These are phyloP conservation scores for Gossypium trilobum DNA, from an alignment of 441 rosid species.

Conservation along the genomic window DNA sequence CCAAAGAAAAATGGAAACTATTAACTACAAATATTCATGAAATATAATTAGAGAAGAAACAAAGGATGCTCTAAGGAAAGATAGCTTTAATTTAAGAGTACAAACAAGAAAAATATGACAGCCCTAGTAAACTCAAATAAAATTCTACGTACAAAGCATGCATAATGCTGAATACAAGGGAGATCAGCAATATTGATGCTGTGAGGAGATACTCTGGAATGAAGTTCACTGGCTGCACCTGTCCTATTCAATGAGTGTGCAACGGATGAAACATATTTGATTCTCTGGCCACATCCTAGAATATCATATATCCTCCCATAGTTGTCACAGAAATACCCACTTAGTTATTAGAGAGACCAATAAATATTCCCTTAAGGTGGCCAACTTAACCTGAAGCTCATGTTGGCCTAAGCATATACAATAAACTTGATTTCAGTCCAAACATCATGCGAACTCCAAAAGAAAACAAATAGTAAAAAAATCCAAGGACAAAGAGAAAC, in stretches of 20 bases:
- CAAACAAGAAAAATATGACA: slow-evolving; percentile 2
- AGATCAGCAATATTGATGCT: background rate
- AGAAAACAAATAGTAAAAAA: background rate
- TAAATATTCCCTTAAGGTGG: background rate
- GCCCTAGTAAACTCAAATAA: background rate
- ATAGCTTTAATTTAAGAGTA: background rate
- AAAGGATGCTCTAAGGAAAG: background rate
- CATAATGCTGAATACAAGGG: background rate
- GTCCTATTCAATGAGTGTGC: slow-evolving; percentile 2
- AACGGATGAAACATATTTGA: background rate
- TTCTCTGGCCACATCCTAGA: background rate
- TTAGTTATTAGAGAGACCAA: background rate
- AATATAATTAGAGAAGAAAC: background rate
- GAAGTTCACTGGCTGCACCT: background rate
- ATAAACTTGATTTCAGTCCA: background rate
- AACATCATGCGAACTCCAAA: background rate
- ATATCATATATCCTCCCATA: background rate
- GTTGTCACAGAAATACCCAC: background rate
- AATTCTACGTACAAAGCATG: background rate
- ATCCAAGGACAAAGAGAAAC: slow-evolving; percentile 3
- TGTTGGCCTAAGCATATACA: background rate
- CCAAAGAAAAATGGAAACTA: background rate
- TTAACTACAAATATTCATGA: background rate
- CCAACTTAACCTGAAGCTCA: background rate
- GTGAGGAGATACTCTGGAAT: background rate